Evolutionary conservation across 75 land plant genomes (phyloP).

Genomic region (Sequoia sempervirens): DNA sequence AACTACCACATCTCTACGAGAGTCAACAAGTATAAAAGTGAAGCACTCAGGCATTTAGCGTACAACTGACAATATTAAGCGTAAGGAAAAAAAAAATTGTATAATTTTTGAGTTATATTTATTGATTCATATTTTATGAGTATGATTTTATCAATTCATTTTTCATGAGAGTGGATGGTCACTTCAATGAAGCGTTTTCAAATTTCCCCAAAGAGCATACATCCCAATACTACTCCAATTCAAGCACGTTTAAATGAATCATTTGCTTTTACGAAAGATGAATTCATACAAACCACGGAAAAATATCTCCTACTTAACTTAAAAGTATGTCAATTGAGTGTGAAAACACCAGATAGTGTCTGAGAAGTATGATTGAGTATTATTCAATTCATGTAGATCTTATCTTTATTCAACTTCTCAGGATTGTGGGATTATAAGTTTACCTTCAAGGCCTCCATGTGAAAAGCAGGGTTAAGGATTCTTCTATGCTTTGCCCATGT

Average conservation of each 20-base stretch:
- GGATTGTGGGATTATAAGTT: not conserved
- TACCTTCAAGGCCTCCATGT: conserved; percentile 45
- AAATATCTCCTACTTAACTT: not conserved
- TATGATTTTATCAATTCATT: no score
- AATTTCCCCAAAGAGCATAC: no score
- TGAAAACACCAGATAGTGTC: not conserved
- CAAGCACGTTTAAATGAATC: no score
- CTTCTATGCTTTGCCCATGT: conserved; percentile 43
- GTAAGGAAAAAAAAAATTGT: not conserved
- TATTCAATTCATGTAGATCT: not conserved
- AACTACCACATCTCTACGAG: not conserved
- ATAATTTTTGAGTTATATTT: no score
- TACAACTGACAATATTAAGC: not conserved
- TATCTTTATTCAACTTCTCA: not conserved
- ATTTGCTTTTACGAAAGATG: no score
- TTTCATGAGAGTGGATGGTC: no score
- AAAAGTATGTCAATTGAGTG: not conserved
- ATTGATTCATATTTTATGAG: no score
- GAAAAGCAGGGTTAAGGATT: conserved; percentile 45
- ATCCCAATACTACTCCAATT: no score
- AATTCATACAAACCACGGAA: no score
- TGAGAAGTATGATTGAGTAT: not conserved
- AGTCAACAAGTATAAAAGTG: not conserved
- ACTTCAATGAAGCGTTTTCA: no score
- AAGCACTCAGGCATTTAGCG: not conserved